phyloP scores from a whole-genome alignment of 2,329 filamentous ascomycete species.

The Talaromyces sp. region DNA sequence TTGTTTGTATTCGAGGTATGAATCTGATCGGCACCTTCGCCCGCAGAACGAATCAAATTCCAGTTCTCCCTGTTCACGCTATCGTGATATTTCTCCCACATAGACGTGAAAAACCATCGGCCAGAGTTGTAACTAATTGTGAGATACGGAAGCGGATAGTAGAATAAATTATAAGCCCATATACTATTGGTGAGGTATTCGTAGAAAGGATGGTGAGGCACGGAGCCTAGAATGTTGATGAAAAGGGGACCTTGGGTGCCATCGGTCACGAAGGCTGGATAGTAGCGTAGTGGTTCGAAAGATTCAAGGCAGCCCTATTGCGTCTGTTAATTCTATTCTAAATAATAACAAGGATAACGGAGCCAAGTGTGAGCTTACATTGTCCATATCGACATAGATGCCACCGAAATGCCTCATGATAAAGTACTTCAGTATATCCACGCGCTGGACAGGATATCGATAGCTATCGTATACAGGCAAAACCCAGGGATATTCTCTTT shows the following conservation, averaged over 20 bases:
- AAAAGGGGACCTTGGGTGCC: conserved; percentile 8
- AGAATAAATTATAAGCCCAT: conserved; percentile 6
- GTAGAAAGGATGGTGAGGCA: conserved; percentile 15
- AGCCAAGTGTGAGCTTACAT: background rate
- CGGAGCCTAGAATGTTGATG: conserved; percentile 14
- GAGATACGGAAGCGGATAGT: conserved; percentile 11
- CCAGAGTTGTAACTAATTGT: conserved; percentile 13
- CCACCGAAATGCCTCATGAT: conserved; percentile 23
- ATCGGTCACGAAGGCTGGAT: conserved; percentile 14
- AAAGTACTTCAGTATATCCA: conserved; percentile 24
- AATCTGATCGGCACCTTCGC: background rate
- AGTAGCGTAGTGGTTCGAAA: conserved; percentile 16
- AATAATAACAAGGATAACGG: background rate
- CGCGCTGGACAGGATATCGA: conserved; percentile 20
- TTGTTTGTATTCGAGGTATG: background rate
- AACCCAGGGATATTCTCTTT: conserved; percentile 22
- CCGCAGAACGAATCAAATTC: background rate
- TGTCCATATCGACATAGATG: conserved; percentile 24
- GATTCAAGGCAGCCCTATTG: conserved; percentile 14
- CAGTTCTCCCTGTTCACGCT: background rate
- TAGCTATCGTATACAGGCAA: conserved; percentile 22
- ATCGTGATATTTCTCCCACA: conserved; percentile 16
- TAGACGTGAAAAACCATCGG: conserved; percentile 14
- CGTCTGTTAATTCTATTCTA: background rate
- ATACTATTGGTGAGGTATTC: conserved; percentile 12